Evolutionary conservation across 495 filamentous ascomycete species (phyloP).

Genomic region (Trichocladium uniseriatum): DNA sequence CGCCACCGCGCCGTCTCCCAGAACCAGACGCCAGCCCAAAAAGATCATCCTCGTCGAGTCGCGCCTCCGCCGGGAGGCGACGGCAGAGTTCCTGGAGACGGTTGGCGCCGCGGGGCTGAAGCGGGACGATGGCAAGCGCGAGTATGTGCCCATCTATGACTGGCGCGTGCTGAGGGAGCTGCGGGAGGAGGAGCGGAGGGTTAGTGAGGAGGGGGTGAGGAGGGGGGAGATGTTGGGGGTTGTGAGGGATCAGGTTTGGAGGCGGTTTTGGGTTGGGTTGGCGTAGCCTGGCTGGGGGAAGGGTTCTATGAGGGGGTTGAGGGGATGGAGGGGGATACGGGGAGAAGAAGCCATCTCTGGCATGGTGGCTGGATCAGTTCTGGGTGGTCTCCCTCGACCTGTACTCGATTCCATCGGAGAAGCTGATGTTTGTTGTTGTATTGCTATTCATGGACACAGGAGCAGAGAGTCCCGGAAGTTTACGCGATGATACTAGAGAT

Average conservation of each 20-base stretch:
- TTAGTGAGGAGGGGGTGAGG: slow-evolving; percentile 2
- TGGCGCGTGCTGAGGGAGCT: slow-evolving; percentile 42
- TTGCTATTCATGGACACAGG: no score
- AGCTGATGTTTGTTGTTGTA: no score
- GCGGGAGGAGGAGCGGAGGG: slow-evolving; percentile 27
- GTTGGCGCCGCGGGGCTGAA: slow-evolving; percentile 29
- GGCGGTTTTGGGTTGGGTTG: slow-evolving; percentile 20
- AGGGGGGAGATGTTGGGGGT: slow-evolving; percentile 1
- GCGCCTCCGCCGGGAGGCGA: slow-evolving; percentile 28
- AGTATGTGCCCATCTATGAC: slow-evolving; percentile 39
- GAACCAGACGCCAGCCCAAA: slow-evolving; percentile 20
- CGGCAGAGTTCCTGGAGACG: slow-evolving; percentile 27
- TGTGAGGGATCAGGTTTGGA: slow-evolving; percentile 12
- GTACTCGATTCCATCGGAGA: no score
- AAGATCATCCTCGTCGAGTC: slow-evolving; percentile 42
- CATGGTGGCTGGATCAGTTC: no score
- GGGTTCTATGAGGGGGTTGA: background rate
- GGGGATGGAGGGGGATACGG: no score
- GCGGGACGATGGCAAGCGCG: slow-evolving; percentile 25
- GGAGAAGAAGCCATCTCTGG: no score
- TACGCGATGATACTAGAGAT: no score
- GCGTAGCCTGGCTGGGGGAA: slow-evolving; percentile 1
- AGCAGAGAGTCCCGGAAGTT: no score
- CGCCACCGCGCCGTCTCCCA: slow-evolving; percentile 3
- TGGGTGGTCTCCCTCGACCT: no score